Evolutionary conservation across 2,329 filamentous ascomycete genomes (phyloP), one percentile per base, ranked within the genome.

Genomic region (Colletotrichum endophyticum): DNA sequence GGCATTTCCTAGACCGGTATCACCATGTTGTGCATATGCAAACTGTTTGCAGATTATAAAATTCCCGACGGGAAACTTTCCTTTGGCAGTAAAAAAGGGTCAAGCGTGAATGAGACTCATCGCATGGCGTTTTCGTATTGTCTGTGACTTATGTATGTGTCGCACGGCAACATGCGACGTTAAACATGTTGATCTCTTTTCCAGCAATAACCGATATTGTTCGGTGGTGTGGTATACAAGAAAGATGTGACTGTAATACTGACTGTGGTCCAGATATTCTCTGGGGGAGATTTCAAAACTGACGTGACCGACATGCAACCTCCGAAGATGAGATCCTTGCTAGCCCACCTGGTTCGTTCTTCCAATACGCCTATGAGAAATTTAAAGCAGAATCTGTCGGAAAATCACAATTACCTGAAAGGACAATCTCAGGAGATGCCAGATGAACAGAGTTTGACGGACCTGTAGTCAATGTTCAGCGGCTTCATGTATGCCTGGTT

Each of bases 61-160:
- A 6, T n/a, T n/a, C 19, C 0, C 19, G 8, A 19, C 39, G 6
- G 3, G n/a, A n/a, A n/a, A n/a, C n/a, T n/a, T n/a, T 49, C 6
- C 0, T 22, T 22, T 7, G 9, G 6, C 0, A 8, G 5, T 7
- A 1, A 13, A 8, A 22, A 53, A 2, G 19, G 2, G 11, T 6
- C 0, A 53, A 22, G 3, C 4, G 11, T 6, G 0, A 49, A 4
- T 22, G n/a, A 53, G 7, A 53, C 1, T 8, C 11, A 0, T 8
- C 0, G 12, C 6, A 49, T n/a, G 0, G n/a, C 5, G 39, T n/a
- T n/a, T n/a, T 49, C 5, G 39, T 49, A n/a, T 49, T 3, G 39
- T 44, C 1, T 12, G 19, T 5, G 39, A 9, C 1, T n/a, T 1
- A 12, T 6, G 19, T 3, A n/a, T n/a, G 5, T 3, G 3, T 19